Conservation (phyloP, 495 filamentous ascomycete genomes). For the Lasiosphaeris hirsuta region DNA sequence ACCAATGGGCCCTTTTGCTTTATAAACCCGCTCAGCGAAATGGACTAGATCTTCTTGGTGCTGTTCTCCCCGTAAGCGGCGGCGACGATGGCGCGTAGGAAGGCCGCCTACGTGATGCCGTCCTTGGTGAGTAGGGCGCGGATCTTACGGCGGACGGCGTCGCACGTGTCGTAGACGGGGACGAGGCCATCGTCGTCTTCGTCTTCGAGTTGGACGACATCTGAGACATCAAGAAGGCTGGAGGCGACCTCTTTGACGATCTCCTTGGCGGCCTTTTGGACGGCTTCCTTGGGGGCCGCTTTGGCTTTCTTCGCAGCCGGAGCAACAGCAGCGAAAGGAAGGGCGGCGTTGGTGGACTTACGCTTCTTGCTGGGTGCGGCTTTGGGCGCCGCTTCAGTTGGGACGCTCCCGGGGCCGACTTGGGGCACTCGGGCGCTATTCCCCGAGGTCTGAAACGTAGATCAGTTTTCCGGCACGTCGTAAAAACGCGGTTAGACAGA, state of each 20-base stretch:
- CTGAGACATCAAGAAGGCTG: constrained; percentile 24
- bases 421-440: no score
- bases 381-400: neutral
- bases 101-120: constrained; percentile 45
- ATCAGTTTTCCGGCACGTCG: neutral
- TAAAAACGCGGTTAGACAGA: neutral
- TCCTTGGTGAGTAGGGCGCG: constrained; percentile 39
- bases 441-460: no score
- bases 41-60: constrained; percentile 16
- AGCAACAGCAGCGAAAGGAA: neutral
- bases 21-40: constrained; percentile 42
- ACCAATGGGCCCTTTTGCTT: constrained; percentile 39
- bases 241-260: neutral
- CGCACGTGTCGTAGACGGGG: constrained; percentile 49
- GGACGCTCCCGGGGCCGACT: neutral
- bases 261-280: neutral
- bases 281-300: neutral
- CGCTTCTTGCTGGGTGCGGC: neutral
- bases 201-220: constrained; percentile 38
- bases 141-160: constrained; percentile 53
- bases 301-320: neutral
- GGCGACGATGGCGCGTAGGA: constrained; percentile 41
- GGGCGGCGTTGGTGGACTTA: no score
- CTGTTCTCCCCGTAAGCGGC: constrained; percentile 5
- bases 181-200: constrained; percentile 35